Evolutionary conservation across 2,329 filamentous ascomycete species (phyloP).

Genomic region (Pseudogymnoascus sp.): DNA sequence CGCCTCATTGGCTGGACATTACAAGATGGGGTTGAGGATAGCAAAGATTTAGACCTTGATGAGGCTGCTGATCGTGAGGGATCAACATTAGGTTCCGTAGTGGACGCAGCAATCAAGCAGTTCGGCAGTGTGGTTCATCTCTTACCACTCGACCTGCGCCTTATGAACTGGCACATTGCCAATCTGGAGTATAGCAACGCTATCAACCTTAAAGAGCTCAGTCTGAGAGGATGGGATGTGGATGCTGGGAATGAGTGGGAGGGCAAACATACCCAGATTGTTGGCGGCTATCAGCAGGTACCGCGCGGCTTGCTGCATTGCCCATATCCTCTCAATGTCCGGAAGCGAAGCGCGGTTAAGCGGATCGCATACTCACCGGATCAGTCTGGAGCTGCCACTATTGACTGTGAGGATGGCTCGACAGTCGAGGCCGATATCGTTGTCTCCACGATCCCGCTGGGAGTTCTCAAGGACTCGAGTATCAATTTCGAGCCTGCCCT

Average conservation of each 20-base stretch:
- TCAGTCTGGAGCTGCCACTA: constrained; percentile 45
- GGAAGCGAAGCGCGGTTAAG: constrained; percentile 65
- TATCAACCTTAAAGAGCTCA: constrained; percentile 77
- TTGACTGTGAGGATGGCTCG: constrained; percentile 74
- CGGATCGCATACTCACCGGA: constrained; percentile 59
- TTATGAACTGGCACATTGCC: constrained; percentile 97
- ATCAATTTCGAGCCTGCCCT: constrained; percentile 85
- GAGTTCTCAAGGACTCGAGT: constrained; percentile 77
- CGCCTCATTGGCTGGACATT: constrained; percentile 78
- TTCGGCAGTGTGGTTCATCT: constrained; percentile 80
- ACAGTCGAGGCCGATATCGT: constrained; percentile 78
- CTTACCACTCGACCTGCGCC: constrained; percentile 75
- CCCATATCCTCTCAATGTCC: constrained; percentile 71
- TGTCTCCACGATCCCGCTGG: constrained; percentile 84
- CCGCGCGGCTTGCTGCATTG: constrained; percentile 78
- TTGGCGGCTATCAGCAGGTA: constrained; percentile 90
- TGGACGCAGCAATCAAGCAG: constrained; percentile 85
- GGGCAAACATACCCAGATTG: constrained; percentile 85
- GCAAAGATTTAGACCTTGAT: constrained; percentile 66
- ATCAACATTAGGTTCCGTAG: constrained; percentile 80
- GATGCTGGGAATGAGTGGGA: constrained; percentile 98
- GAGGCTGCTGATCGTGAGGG: constrained; percentile 52
- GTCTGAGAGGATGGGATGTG: constrained; percentile 89
- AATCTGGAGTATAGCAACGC: constrained; percentile 98
- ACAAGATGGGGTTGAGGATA: constrained; percentile 54